Evolutionary conservation across 148 eudicot genomes (phyloP), one percentile per base, ranked within the genome.

Genomic region (Heliamphora exappendiculata): DNA sequence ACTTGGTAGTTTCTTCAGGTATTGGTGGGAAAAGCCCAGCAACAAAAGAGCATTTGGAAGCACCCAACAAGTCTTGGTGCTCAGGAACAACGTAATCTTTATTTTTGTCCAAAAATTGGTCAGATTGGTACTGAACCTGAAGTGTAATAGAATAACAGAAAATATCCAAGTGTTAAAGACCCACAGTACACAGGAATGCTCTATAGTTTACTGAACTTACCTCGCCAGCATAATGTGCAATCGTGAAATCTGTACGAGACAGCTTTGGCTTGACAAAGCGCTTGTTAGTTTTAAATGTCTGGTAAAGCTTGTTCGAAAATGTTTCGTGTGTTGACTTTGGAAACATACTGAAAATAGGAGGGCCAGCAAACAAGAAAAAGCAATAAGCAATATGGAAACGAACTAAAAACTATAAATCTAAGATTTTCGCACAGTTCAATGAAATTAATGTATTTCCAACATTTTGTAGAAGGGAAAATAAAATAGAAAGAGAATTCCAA

Each of bases 281-380:
- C 85, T 91, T 93, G 87, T 93, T 89, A 79, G 29, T 82, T 81
- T 89, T 93, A 80, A 89, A 90, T 33, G 98, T 96, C 89, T 93
- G 97, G 84, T 86, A 96, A 66, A 93, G 93, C 93, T 96, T 96
- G 81, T 89, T 89, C 12, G 96, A 83, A 82, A 96, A 90, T 76
- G 99, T 93, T 87, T 93, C 99, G 70, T 84, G 89, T 42, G 98
- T 96, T 64, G 99, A 96, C 89, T 96, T 96, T 66, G 98, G 99
- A 81, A 96, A 96, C 99, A 96, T 96, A 73, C 99, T 96, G 90
- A 59, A 88, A 78, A 76, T 39, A 80, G 33, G 72, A 58, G 75
- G 19, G n/a, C 53, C 58, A 77, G 16, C 74, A 58, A 51, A 11
- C 54, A 66, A 62, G 42, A 74, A 24, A 16, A 75, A 41, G 66